A percentile compares a stretch with the other conserved stretches of the same genome.
These are phyloP conservation scores for Lentinula guzmanii DNA, from an alignment of 768 basidiomycete genomes.

Conservation along the genomic window DNA sequence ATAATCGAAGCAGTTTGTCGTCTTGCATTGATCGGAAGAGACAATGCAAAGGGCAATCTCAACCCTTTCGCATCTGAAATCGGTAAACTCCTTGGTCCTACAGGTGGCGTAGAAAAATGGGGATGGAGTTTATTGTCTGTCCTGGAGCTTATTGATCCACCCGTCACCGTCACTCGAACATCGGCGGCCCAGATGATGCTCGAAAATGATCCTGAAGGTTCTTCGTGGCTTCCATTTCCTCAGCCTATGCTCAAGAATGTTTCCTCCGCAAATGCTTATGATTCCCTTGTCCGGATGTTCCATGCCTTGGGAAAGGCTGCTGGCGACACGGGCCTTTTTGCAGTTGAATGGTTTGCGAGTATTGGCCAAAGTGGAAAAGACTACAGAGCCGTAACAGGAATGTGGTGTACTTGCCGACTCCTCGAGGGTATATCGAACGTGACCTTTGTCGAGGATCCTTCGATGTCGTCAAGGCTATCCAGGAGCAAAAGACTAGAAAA, in stretches of 20 bases:
- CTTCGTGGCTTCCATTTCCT: constrained; percentile 46
- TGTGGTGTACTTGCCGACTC: constrained; percentile 80
- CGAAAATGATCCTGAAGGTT: constrained; percentile 37
- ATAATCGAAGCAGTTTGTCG: constrained; percentile 69
- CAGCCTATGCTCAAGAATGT: constrained; percentile 51
- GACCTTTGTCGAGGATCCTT: constrained; percentile 28
- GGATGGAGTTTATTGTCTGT: constrained; percentile 80
- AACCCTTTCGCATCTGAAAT: constrained; percentile 46
- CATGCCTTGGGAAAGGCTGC: constrained; percentile 62
- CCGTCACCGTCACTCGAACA: constrained; percentile 37
- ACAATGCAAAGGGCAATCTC: constrained; percentile 17
- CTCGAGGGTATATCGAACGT: constrained; percentile 64
- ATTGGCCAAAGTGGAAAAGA: constrained; percentile 41
- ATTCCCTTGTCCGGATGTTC: constrained; percentile 66
- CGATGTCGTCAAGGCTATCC: constrained; percentile 14
- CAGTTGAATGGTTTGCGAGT: constrained; percentile 79
- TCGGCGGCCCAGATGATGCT: constrained; percentile 52
- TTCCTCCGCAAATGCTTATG: constrained; percentile 41
- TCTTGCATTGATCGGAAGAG: constrained; percentile 25
- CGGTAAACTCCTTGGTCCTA: constrained; percentile 68
- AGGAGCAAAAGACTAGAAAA: constrained; percentile 55
- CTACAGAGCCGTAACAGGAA: constrained; percentile 53
- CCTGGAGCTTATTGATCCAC: constrained; percentile 65
- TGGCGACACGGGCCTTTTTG: constrained; percentile 63
- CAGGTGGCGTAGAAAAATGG: constrained; percentile 87